These are phyloP conservation scores for Cyanidium caldarium DNA, from an alignment of 23 red algal species.

Conservation along the genomic window DNA sequence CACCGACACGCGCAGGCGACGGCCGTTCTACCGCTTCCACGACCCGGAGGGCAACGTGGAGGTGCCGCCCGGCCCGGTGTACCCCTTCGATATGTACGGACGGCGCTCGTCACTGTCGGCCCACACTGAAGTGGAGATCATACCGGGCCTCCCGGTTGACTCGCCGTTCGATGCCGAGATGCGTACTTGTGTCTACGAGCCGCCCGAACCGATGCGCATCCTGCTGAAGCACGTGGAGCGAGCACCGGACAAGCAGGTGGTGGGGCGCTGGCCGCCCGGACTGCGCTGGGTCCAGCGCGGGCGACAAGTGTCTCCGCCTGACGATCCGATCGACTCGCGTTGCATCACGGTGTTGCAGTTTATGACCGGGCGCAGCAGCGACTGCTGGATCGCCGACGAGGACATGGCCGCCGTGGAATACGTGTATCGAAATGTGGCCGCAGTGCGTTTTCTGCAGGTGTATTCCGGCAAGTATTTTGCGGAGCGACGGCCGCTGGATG, in stretches of 20 bases:
- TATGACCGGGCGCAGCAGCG: not conserved
- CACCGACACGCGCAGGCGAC: too few relatives aligned
- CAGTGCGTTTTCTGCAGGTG: not conserved
- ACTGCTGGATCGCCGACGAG: not conserved
- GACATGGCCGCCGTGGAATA: not conserved
- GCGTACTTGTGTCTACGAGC: not conserved
- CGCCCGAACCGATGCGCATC: not conserved
- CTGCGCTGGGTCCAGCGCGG: not conserved
- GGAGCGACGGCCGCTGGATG: not conserved
- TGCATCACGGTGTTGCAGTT: conserved; percentile 8
- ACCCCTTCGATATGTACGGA: conserved; percentile 1
- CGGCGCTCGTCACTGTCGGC: not conserved
- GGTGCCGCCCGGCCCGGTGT: not conserved
- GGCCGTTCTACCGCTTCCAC: conserved; percentile 4
- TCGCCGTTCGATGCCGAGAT: not conserved
- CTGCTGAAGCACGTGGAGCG: not conserved
- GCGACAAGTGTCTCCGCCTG: too few relatives aligned
- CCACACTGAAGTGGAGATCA: not conserved
- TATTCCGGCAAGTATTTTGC: not conserved
- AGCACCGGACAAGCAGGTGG: not conserved
- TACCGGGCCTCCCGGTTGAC: not conserved
- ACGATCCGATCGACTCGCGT: not conserved
- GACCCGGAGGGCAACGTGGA: not conserved
- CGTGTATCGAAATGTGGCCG: not conserved
- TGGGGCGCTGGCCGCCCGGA: not conserved